Base-by-base conservation (phyloP, 2,329 filamentous ascomycete genomes). In the Hypoxylon sp. region DNA sequence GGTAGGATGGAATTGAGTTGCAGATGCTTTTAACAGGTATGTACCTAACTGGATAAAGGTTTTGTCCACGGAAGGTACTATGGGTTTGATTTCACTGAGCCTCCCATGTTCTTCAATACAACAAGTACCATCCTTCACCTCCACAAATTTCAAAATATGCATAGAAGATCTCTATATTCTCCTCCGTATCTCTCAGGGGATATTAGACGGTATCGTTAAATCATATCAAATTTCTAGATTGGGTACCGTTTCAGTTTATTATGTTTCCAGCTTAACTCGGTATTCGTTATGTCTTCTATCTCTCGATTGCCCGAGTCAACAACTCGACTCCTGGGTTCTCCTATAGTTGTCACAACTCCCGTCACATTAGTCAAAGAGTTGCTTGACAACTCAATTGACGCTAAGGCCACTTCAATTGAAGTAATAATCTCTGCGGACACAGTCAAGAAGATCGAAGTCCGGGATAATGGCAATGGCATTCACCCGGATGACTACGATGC, bases 391-490 rank as follows among this genome's bases (percentile, higher is more conserved):
- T 85, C 91, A 47, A 85, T 94, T 19, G 92, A 95, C 78, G 91
- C 92, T 6, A 83, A 85, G 57, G 91, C 92, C 11, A 91, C 86
- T 1, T 85, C 85, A 1, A 82, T 95, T 63, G 87, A 92, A 57
- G 81, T 94, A 24, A 80, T 87, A 29, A 82, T 94, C 13, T 87
- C 90, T 3, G 73, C 84, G 46, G 90, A 94, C 75, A 90, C 90
- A 0, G 77, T 94, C 57, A 90, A 92, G 77, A 86, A 84, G 58
- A 86, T 95, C 39, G 87, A 92, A 73, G 88, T 94, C 53, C 86
- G 87, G 48, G 91, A 93, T 77, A 92, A 94, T 79, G 92, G 92
- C n/a, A 82, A 85, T 63, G 92, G 92, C 11, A 92, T 95, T 66
- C 81, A 83, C 14, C 78, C 83, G 0, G 84, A 86, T 26, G 91